Percentiles rank a stretch among this genome's conserved stretches.
Conservation (phyloP, 257 asterid genomes). For the Cruciata laevipes region DNA sequence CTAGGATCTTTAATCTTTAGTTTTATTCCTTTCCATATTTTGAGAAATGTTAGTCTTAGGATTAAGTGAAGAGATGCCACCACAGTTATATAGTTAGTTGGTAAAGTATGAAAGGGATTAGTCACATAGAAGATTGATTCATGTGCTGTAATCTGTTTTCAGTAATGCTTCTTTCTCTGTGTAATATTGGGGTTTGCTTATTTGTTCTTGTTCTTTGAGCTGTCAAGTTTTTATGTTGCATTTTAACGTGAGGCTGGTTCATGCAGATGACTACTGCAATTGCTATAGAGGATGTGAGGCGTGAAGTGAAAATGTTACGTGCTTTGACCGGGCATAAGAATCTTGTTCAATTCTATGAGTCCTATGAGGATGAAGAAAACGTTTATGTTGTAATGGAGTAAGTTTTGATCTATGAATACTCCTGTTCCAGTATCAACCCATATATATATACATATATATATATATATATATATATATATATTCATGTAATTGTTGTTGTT, state of each 20-base stretch:
- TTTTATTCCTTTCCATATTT: background rate
- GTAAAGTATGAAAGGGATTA: background rate
- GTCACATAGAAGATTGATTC: background rate
- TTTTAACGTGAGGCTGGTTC: constrained; percentile 9
- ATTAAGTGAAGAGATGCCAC: background rate
- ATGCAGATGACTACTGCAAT: constrained; percentile 67
- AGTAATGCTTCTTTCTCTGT: background rate
- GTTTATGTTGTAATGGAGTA: constrained; percentile 63
- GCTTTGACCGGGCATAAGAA: constrained; percentile 59
- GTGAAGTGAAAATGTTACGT: constrained; percentile 59
- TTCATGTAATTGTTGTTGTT: background rate
- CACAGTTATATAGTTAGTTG: background rate
- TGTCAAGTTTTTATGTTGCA: background rate
- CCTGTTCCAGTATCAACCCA: background rate
- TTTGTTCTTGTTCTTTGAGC: background rate
- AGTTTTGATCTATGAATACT: constrained; percentile 18
- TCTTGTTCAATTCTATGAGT: constrained; percentile 55
- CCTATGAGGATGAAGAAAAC: constrained; percentile 63
- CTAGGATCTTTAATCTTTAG: background rate
- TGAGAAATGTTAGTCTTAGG: background rate
- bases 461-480: no score
- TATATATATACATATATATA: no score
- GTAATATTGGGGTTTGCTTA: background rate
- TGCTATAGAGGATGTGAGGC: constrained; percentile 58
- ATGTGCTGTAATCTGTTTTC: background rate